Evolutionary conservation across 352 stramenopile species (phyloP).

Genomic region (Heterotrichella gracilis): DNA sequence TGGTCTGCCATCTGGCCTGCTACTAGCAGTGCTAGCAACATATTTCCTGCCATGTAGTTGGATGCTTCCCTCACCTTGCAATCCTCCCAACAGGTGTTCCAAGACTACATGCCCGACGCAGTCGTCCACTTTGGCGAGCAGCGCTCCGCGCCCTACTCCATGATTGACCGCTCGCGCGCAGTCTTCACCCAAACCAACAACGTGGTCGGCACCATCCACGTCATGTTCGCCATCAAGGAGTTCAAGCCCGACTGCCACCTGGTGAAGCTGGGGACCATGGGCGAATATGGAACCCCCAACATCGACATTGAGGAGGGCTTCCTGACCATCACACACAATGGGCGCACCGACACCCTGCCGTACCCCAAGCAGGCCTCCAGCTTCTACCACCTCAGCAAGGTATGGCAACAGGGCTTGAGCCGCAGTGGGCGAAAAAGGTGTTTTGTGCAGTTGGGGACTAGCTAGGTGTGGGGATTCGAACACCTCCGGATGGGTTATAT

Average conservation of each 20-base stretch:
- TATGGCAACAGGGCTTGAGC: no score
- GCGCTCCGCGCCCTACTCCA: conserved; percentile 43
- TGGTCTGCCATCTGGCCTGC: no score
- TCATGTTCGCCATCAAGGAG: conserved; percentile 42
- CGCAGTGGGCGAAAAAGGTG: no score
- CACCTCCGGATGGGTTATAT: no score
- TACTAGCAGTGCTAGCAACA: no score
- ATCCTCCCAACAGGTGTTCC: no score
- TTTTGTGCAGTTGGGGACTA: no score
- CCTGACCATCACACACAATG: conserved; percentile 40
- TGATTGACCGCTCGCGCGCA: conserved; percentile 39
- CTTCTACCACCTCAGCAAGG: conserved; percentile 46
- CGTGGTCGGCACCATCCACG: conserved; percentile 38
- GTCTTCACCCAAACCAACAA: conserved; percentile 53
- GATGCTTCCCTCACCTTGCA: no score
- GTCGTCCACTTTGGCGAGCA: conserved; percentile 52
- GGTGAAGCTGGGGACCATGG: conserved; percentile 49
- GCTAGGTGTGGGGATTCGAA: no score
- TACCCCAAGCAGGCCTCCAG: conserved; percentile 42
- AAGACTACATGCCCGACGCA: conserved; percentile 32
- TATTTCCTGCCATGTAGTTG: no score
- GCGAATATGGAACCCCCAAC: conserved; percentile 42
- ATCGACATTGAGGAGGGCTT: conserved; percentile 51
- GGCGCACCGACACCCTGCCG: conserved; percentile 34
- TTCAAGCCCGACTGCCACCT: conserved; percentile 40